These are phyloP conservation scores for Hemileccinum impolitum DNA, from an alignment of 768 basidiomycete species.

Conservation along the genomic window DNA sequence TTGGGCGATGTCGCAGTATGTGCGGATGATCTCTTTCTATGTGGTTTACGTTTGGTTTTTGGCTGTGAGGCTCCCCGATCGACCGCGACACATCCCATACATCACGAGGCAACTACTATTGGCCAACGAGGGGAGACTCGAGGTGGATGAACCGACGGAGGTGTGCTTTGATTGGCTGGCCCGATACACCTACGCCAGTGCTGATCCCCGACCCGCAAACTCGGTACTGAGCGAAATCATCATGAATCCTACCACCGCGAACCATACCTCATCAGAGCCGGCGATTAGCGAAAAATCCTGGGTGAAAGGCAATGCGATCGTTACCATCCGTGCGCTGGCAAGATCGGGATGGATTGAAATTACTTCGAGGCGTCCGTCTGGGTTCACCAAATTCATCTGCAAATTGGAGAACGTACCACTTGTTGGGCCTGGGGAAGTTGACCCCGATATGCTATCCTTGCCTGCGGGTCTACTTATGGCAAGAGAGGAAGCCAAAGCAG, in stretches of 20 bases:
- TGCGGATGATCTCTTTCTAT: conserved; percentile 84
- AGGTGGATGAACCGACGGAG: conserved; percentile 86
- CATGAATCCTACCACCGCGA: conserved; percentile 48
- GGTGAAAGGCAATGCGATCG: conserved; percentile 78
- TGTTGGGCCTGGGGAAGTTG: conserved; percentile 79
- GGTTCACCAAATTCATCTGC: conserved; percentile 80
- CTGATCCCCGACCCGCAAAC: conserved; percentile 83
- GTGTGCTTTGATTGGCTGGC: conserved; percentile 98
- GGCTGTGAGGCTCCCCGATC: conserved; percentile 75
- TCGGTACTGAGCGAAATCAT: conserved; percentile 79
- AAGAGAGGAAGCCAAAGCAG: conserved; percentile 40
- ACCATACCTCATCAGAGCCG: conserved; percentile 35
- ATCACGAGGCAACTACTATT: conserved; percentile 84
- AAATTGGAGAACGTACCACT: conserved; percentile 87
- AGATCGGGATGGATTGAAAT: conserved; percentile 89
- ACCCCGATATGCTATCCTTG: conserved; percentile 70
- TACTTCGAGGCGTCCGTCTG: conserved; percentile 80
- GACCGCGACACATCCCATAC: conserved; percentile 77
- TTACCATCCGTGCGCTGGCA: conserved; percentile 74
- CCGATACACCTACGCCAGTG: conserved; percentile 90
- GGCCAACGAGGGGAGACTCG: conserved; percentile 71
- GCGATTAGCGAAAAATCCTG: conserved; percentile 68
- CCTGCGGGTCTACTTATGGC: conserved; percentile 75
- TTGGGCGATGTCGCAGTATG: conserved; percentile 88
- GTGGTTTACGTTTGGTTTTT: conserved; percentile 96